Conservation (phyloP, 495 filamentous ascomycete genomes). For the Hypoxylon trugodes region DNA sequence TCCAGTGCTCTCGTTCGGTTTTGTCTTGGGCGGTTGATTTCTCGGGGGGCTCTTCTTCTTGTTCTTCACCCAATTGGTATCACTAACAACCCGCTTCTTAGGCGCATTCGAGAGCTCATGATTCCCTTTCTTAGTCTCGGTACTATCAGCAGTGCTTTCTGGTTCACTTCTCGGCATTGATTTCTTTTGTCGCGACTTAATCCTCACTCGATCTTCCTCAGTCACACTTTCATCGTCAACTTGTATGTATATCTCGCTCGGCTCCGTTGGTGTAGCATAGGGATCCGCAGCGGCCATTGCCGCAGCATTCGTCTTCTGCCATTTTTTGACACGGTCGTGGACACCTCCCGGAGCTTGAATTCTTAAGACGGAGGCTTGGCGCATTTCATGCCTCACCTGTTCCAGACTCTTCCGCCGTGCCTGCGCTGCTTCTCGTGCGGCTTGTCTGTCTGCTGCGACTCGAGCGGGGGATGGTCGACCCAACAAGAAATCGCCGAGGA, state of each 20-base stretch:
- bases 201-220: conserved; percentile 58
- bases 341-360: conserved; percentile 63
- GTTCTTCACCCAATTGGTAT: conserved; percentile 76
- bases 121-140: conserved; percentile 30
- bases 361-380: conserved; percentile 53
- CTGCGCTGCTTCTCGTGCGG: conserved; percentile 45
- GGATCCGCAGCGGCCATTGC: conserved; percentile 56
- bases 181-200: conserved; percentile 55
- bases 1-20: conserved; percentile 48
- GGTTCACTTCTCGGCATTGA: conserved; percentile 36
- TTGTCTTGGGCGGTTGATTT: conserved; percentile 40
- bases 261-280: conserved; percentile 51
- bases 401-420: conserved; percentile 56
- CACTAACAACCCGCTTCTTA: conserved; percentile 81
- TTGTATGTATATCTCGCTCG: conserved; percentile 54
- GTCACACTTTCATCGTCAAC: conserved; percentile 58
- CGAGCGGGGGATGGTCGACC: conserved; percentile 60
- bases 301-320: conserved; percentile 74
- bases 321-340: conserved; percentile 73
- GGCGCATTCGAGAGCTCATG: conserved; percentile 54
- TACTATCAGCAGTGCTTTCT: conserved; percentile 13
- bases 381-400: conserved; percentile 60
- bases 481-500: conserved; percentile 62
- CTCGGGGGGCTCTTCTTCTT: conserved; percentile 57
- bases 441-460: conserved; percentile 47